Percentiles rank a stretch among this genome's conserved stretches.
Evolutionary conservation across 2,329 filamentous ascomycete species (phyloP).

Genomic region (Penicillium oxalicum): DNA sequence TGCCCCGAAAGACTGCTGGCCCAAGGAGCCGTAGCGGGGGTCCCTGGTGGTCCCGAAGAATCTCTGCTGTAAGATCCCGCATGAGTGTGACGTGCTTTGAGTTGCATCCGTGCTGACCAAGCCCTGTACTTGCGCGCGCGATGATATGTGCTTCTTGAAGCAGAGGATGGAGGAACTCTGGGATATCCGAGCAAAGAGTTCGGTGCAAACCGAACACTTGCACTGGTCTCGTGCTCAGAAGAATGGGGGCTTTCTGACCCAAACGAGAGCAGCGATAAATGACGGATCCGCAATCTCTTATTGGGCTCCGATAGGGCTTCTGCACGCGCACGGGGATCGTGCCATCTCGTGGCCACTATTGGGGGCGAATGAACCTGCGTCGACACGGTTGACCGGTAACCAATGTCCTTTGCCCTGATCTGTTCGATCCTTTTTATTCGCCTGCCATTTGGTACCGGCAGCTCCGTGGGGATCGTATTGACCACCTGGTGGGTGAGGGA

Average conservation of each 20-base stretch:
- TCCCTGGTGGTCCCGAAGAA: constrained; percentile 32
- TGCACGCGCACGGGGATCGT: not conserved
- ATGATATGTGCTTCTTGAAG: not conserved
- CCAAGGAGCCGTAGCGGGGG: constrained; percentile 27
- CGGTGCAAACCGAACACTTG: not conserved
- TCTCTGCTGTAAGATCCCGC: constrained; percentile 12
- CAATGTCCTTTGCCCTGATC: too few relatives aligned
- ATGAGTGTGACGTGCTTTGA: constrained; percentile 17
- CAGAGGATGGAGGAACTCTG: not conserved
- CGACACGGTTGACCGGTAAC: not conserved
- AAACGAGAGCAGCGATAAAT: not conserved
- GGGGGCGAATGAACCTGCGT: not conserved
- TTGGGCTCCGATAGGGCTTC: not conserved
- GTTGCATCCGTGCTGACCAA: constrained; percentile 36
- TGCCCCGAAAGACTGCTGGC: constrained; percentile 14
- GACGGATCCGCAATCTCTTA: not conserved
- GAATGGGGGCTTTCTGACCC: not conserved
- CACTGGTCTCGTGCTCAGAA: not conserved
- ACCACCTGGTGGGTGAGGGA: too few relatives aligned
- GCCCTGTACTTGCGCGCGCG: constrained; percentile 25
- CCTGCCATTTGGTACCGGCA: too few relatives aligned
- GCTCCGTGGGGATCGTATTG: too few relatives aligned
- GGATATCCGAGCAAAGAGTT: not conserved
- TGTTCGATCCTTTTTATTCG: too few relatives aligned
- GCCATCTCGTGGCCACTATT: not conserved